Evolutionary conservation across 768 basidiomycete species (phyloP), one percentile per base, ranked within the genome.

Genomic region (Boletus eberwhitei): DNA sequence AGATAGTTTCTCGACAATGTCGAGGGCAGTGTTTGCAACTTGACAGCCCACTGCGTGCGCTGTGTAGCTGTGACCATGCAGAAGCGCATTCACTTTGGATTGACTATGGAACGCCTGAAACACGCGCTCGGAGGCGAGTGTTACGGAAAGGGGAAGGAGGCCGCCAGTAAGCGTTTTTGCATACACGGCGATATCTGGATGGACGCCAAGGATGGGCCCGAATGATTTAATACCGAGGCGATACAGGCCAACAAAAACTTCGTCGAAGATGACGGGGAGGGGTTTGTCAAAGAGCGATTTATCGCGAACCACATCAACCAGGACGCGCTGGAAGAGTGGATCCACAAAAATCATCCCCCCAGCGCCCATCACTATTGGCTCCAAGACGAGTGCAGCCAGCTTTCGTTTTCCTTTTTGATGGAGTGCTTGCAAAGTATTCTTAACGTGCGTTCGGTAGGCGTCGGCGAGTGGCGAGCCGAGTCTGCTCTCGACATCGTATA

Each of bases 341-440:
- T 98, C 96, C 24, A 98, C 92, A 64, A 98, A 98, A 31, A 93
- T 77, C 96, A 98, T 98, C 0, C 96, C 96, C 1, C 92, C 96
- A 0, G 96, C 94, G 14, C 96, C 96, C 81, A 98, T 89, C 24
- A 94, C 81, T 22, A 95, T 78, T 0, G 96, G 96, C 67, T 98
- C 96, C 29, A 98, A 74, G 7, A 98, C 85, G 17, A 98, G 77
- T 0, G 92, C 90, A 2, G 85, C 89, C 4, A 90, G 69, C 22
- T 72, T 75, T 1, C 72, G 75, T 4, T 65, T 63, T 12, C 77
- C 77, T 1, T 68, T 69, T 37, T 63, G 59, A 26, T 77, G 65
- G 13, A 88, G 70, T 5, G 72, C 70, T 16, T 74, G 71, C 16
- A 96, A 70, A 5, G 79, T 76, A 26, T 76, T 68, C 29, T 49